phyloP scores from a whole-genome alignment of 208 protist genomes.

The Acanthamoeba castellanii region DNA sequence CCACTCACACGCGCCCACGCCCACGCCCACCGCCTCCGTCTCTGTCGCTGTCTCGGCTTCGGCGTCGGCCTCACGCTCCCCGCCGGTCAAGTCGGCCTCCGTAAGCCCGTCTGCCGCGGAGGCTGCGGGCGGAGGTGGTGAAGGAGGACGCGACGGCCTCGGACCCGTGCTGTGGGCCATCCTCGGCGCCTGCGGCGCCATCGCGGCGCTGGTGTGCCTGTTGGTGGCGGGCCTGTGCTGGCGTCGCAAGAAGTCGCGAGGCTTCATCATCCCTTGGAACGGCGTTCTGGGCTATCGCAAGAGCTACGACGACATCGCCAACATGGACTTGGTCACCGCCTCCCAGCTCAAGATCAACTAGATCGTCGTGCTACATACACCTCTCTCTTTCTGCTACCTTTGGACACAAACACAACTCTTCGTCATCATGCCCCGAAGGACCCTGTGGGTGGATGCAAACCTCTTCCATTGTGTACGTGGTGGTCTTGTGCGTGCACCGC shows the following conservation, averaged over 20 bases:
- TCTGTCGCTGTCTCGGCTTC: too few species aligned
- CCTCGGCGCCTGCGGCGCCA: not conserved
- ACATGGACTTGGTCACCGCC: not conserved
- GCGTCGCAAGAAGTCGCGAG: not conserved
- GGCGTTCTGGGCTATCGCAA: slow-evolving; percentile 7
- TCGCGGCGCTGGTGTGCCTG: not conserved
- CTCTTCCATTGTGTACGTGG: too few species aligned
- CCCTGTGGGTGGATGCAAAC: too few species aligned
- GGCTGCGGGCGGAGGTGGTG: not conserved
- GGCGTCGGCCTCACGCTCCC: not conserved
- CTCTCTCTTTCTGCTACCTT: not conserved
- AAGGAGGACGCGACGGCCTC: not conserved
- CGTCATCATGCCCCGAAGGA: too few species aligned
- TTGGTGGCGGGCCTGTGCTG: not conserved
- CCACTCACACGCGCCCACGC: too few species aligned
- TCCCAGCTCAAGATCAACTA: slow-evolving; percentile 39
- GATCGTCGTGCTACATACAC: too few species aligned
- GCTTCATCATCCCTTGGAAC: slow-evolving; percentile 8
- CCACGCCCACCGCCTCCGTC: not conserved
- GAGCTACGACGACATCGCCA: slow-evolving; percentile 23
- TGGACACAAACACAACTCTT: too few species aligned
- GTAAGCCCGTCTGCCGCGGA: not conserved
- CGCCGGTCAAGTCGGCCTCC: not conserved
- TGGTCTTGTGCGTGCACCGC: too few species aligned
- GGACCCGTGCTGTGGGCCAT: not conserved